Conservation (phyloP, 75 land plant genomes). For the Selaginella moellendorffii region DNA sequence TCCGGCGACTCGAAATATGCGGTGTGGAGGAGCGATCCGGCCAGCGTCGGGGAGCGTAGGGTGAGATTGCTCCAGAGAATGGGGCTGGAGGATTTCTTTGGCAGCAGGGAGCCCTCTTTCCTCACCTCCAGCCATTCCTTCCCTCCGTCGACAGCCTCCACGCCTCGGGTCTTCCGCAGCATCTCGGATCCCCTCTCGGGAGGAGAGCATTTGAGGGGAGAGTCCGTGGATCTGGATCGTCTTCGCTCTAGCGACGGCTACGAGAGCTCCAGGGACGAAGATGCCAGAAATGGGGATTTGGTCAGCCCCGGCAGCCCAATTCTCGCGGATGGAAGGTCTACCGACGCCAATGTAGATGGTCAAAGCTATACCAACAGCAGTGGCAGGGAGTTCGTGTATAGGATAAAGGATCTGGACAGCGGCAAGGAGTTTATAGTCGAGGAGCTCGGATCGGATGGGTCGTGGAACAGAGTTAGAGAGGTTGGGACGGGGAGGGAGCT, state of each 20-base stretch:
- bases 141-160: not conserved
- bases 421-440: slow-evolving; percentile 55
- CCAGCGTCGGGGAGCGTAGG: slow-evolving; percentile 62
- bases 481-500: slow-evolving; percentile 70
- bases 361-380: not conserved
- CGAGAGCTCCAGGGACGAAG: slow-evolving; percentile 5
- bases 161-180: not conserved
- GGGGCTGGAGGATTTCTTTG: slow-evolving; percentile 34
- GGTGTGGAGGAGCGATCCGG: slow-evolving; percentile 60
- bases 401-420: slow-evolving; percentile 35
- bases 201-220: not conserved
- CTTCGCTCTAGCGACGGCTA: slow-evolving; percentile 9
- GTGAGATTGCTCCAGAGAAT: slow-evolving; percentile 43
- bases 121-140: not conserved
- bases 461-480: slow-evolving; percentile 31
- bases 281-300: slow-evolving; percentile 9
- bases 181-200: not conserved
- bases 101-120: not conserved
- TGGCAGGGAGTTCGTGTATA: slow-evolving; percentile 15
- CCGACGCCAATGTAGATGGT: too few species aligned
- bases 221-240: too few species aligned
- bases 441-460: slow-evolving; percentile 47
- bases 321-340: too few species aligned
- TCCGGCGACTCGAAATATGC: slow-evolving; percentile 36
- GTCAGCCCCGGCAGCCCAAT: slow-evolving; percentile 5